Base-by-base conservation (phyloP, 192 early-diverging fungal species). In the Spizellomyces punctatus region DNA sequence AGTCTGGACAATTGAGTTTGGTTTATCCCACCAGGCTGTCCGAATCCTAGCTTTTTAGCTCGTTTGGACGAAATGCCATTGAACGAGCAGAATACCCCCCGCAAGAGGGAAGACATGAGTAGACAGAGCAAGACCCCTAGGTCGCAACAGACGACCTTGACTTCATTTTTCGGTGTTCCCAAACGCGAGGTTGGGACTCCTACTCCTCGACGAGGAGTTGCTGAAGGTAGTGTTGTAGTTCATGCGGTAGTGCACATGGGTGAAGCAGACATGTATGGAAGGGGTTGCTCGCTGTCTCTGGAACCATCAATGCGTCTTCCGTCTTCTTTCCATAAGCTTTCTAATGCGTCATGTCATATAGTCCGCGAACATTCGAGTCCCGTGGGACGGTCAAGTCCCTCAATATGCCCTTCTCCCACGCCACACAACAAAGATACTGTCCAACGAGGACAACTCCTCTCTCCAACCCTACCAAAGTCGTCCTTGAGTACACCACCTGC, bases 141-240 rank as follows among this genome's bases (percentile, higher is more conserved):
- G 27, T 59, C 59, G 1, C 69, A 66, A 59, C 75, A 76, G 64
- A 76, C 66, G 16, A 66, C 75, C 5, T 44, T 76, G 44, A 76
- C 75, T 5, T 46, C 16, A 43, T 76, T 76, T 58, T 76, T 76
- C 42, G 45, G 44, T 12, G n/a, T 48, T 0, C 50, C 67, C 8
- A 56, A 58, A 22, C 45, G 69, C 10, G n/a, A 57, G n/a, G 46
- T 21, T 21, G 4, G 60, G 49, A 50, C 67, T 43, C 66, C 48
- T 57, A 60, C 50, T 9, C 49, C 12, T 21, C 10, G 19, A 9
- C 50, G 41, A 56, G 12, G 12, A 19, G 36, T 12, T 61, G 27
- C n/a, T 61, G 27, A n/a, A 14, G 27, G 17, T 16, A 61, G 4
- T 27, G 59, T 12, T 5, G 36, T 5, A 62, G n/a, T n/a, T n/a